Evolutionary conservation across 179 eudicot species (phyloP).

Genomic region (Gypsophila paniculata): DNA sequence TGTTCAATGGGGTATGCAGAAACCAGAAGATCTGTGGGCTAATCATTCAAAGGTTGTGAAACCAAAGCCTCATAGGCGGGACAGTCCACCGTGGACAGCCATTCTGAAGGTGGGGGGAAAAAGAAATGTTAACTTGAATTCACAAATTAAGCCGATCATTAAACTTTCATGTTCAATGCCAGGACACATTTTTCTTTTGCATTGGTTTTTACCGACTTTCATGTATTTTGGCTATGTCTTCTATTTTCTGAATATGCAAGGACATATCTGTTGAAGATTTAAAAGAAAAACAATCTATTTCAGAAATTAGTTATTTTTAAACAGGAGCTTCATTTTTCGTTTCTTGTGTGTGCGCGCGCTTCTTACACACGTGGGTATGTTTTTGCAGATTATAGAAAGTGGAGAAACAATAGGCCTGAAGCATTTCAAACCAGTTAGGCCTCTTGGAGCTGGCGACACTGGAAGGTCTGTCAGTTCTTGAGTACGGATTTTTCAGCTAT

Average conservation of each 20-base stretch:
- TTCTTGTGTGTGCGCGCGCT: too few relatives aligned
- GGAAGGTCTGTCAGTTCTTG: constrained; percentile 57
- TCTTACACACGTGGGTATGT: neutral
- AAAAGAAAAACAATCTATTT: neutral
- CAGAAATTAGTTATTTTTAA: neutral
- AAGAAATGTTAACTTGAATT: neutral
- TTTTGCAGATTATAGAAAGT: constrained; percentile 51
- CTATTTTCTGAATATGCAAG: neutral
- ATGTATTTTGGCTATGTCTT: neutral
- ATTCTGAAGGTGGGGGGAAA: constrained; percentile 56
- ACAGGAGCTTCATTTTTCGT: neutral
- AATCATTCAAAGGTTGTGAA: constrained; percentile 84
- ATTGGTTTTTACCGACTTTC: neutral
- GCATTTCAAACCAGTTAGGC: constrained; percentile 86
- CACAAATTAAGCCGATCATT: neutral
- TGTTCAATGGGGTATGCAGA: constrained; percentile 37
- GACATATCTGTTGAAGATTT: neutral
- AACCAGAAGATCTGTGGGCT: constrained; percentile 92
- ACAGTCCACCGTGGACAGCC: constrained; percentile 69
- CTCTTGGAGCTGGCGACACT: constrained; percentile 96
- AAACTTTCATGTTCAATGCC: neutral
- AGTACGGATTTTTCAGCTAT: constrained; percentile 2
- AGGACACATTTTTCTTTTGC: neutral
- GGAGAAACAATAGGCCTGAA: constrained; percentile 82
- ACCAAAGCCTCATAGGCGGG: constrained; percentile 89